Conservation (phyloP, 306 rosid genomes). For the Gastrolobium bilobum region DNA sequence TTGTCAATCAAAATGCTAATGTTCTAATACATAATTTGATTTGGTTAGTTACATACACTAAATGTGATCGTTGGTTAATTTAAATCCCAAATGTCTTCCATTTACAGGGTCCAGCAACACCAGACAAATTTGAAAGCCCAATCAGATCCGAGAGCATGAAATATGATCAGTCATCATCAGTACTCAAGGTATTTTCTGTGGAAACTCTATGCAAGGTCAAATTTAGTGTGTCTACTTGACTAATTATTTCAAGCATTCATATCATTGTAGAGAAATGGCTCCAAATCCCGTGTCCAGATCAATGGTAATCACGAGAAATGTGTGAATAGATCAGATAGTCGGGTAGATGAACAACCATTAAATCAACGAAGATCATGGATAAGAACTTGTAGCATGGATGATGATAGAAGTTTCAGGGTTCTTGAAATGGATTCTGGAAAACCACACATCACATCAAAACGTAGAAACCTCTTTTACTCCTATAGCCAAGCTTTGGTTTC, state of each 20-base stretch:
- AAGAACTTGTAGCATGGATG: constrained; percentile 49
- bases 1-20: neutral
- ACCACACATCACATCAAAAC: constrained; percentile 49
- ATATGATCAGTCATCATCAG: constrained; percentile 47
- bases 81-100: constrained; percentile 9
- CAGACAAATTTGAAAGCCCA: constrained; percentile 16
- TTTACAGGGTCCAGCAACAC: constrained; percentile 55
- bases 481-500: constrained; percentile 45
- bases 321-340: constrained; percentile 43
- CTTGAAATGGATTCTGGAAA: constrained; percentile 65
- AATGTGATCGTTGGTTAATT: no score
- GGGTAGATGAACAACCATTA: constrained; percentile 51
- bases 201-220: neutral
- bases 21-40: neutral
- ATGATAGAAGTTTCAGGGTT: constrained; percentile 58
- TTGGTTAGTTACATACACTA: no score
- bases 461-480: constrained; percentile 61
- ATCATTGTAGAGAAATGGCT: constrained; percentile 70
- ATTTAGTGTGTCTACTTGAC: constrained; percentile 3
- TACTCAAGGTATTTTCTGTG: constrained; percentile 57
- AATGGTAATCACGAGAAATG: constrained; percentile 45
- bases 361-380: constrained; percentile 54
- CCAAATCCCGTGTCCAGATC: constrained; percentile 54
- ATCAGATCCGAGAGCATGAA: neutral
- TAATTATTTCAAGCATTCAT: neutral